phyloP scores from a whole-genome alignment of 2,329 filamentous ascomycete genomes.

The Pseudogymnoascus sp. region DNA sequence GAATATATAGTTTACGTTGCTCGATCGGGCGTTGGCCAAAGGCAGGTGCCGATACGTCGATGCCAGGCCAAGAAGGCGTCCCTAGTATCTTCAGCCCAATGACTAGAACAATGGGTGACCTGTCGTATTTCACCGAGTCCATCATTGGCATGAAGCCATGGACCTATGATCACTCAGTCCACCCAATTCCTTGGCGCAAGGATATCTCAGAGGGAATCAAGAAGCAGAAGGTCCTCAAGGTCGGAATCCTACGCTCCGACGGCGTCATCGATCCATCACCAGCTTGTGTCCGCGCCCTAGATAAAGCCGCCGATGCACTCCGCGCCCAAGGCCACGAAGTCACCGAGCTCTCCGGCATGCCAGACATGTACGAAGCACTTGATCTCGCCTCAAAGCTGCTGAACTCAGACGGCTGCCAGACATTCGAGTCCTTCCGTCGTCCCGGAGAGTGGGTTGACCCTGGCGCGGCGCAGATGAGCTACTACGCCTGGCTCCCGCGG shows the following conservation, averaged over 20 bases:
- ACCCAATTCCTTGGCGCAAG: constrained; percentile 72
- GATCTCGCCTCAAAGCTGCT: constrained; percentile 71
- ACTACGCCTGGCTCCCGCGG: constrained; percentile 64
- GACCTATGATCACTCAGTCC: constrained; percentile 79
- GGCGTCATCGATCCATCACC: constrained; percentile 80
- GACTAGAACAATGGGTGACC: constrained; percentile 74
- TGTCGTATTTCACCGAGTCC: constrained; percentile 74
- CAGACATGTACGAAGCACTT: constrained; percentile 66
- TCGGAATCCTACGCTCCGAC: constrained; percentile 73
- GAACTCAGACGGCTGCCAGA: constrained; percentile 75
- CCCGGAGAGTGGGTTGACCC: constrained; percentile 71
- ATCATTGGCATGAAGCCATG: constrained; percentile 78
- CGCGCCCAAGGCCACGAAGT: constrained; percentile 68
- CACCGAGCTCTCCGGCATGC: constrained; percentile 48
- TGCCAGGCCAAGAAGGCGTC: constrained; percentile 87
- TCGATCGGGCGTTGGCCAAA: constrained; percentile 89
- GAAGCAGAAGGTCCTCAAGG: constrained; percentile 54
- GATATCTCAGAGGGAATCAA: constrained; percentile 51
- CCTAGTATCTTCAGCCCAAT: constrained; percentile 87
- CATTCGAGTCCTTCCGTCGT: constrained; percentile 69
- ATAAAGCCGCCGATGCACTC: constrained; percentile 62
- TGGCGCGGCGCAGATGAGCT: constrained; percentile 67
- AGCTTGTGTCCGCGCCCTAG: constrained; percentile 69
- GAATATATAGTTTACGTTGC: constrained; percentile 79
- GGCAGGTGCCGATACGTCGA: constrained; percentile 72